phyloP scores from a whole-genome alignment of 1,284 basidiomycete genomes.

The Naganishia liquefaciens region DNA sequence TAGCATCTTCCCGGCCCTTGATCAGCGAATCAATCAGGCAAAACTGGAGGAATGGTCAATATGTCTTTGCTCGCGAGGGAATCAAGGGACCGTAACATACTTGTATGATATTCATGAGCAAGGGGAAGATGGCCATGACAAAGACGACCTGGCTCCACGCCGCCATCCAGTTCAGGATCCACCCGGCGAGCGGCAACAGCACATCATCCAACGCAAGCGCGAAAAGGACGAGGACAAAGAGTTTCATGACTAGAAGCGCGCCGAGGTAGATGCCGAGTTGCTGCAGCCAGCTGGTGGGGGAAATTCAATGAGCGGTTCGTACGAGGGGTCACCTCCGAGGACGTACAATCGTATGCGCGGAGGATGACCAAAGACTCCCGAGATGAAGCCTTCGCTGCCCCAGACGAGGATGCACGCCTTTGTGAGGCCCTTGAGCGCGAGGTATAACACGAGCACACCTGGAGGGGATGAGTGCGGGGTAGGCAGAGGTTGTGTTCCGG shows the following conservation, averaged over 20 bases:
- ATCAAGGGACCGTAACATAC: conserved; percentile 1
- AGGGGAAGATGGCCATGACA: conserved; percentile 89
- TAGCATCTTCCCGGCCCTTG: conserved; percentile 37
- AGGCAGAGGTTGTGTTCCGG: not conserved
- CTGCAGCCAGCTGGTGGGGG: conserved; percentile 67
- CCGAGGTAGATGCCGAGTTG: conserved; percentile 85
- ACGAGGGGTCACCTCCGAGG: too few species aligned
- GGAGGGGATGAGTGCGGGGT: conserved; percentile 8
- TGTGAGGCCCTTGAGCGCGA: conserved; percentile 70
- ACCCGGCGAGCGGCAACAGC: conserved; percentile 73
- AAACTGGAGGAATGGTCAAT: conserved; percentile 38
- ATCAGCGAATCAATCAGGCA: conserved; percentile 54
- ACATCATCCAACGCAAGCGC: conserved; percentile 66
- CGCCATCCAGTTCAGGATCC: conserved; percentile 78
- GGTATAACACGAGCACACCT: conserved; percentile 85
- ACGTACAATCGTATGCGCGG: conserved; percentile 56
- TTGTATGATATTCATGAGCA: conserved; percentile 87
- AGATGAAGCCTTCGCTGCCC: conserved; percentile 72
- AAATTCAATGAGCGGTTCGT: not conserved
- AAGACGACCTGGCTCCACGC: conserved; percentile 76
- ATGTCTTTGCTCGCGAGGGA: not conserved
- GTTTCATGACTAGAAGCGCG: conserved; percentile 85
- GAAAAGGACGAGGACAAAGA: conserved; percentile 71
- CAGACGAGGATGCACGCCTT: conserved; percentile 66
- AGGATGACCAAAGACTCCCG: conserved; percentile 82